Conservation (phyloP, 495 filamentous ascomycete genomes). For the Xylaria cubensis region DNA sequence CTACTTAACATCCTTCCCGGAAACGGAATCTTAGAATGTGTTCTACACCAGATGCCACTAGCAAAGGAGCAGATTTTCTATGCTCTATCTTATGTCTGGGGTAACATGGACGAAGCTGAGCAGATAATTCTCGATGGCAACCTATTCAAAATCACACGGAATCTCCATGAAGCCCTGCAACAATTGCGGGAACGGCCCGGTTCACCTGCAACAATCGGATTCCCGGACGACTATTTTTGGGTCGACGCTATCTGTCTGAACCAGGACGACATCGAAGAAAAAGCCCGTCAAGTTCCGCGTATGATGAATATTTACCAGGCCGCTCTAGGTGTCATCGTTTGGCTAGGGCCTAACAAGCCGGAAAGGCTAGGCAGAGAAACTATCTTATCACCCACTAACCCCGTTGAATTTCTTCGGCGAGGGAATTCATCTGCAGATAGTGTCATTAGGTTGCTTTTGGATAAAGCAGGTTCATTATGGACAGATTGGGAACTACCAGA, state of each 20-base stretch:
- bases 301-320: conserved; percentile 15
- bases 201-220: not conserved
- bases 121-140: not conserved
- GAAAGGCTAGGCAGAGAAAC: not conserved
- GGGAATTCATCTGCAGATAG: not conserved
- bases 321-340: not conserved
- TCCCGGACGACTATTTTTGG: conserved; percentile 11
- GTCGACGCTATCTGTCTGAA: conserved; percentile 10
- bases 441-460: not conserved
- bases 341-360: conserved; percentile 9
- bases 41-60: conserved; percentile 12
- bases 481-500: not conserved
- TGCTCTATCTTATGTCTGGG: conserved; percentile 12
- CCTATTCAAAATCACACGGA: not conserved
- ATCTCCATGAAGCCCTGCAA: not conserved
- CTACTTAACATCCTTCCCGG: conserved; percentile 7
- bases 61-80: not conserved
- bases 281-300: not conserved
- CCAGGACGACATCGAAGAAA: not conserved
- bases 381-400: not conserved
- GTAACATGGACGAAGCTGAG: not conserved
- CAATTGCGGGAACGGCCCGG: not conserved
- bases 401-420: not conserved
- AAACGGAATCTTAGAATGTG: not conserved
- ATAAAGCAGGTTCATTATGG: not conserved